Base-by-base conservation (phyloP, 768 basidiomycete species). In the Asterophora lycoperdoides region DNA sequence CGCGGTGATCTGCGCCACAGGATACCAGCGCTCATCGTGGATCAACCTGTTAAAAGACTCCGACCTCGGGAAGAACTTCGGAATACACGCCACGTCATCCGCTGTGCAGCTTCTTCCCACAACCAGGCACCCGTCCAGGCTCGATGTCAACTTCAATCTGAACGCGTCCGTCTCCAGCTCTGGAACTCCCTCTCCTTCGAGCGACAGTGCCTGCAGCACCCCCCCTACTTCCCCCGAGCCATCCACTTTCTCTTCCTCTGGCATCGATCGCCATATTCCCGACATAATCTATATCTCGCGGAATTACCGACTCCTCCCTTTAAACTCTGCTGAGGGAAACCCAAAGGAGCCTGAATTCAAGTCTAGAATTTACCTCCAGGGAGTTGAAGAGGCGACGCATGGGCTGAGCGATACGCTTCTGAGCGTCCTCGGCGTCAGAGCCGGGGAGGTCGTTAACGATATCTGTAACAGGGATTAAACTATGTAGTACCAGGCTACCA, bases 21-120 rank as follows among this genome's bases (percentile, higher is more conserved):
- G 78, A 10, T 80, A 80, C 57, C 71, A 77, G 48, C 70, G 77
- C 20, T 64, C 68, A n/a, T 63, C 66, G 0, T 79, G 77, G 77
- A 53, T 73, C 39, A 59, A 68, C 20, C 59, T 78, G 29, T 58
- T 78, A 51, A 65, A 68, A 19, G 51, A 66, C 18, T 75, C 76
- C 34, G 61, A 60, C 35, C 53, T 77, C 48, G 71, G 65, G 19
- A 61, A 64, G 49, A 58, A 65, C 44, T 72, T 72, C 36, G 71
- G 72, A 26, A 56, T 74, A 20, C 50, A 57, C 28, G 44, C 50
- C 20, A 34, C 55, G 29, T 58, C 62, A 28, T 51, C 53, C 8
- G 41, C 49, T 13, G 59, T 67, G 36, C 53, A 57, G 15, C 57
- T 69, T 42, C 39, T 63, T n/a, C 66, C 68, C n/a, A 38, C 49